phyloP scores from a whole-genome alignment of 2,329 filamentous ascomycete species.

The Diplodia intermedia region DNA sequence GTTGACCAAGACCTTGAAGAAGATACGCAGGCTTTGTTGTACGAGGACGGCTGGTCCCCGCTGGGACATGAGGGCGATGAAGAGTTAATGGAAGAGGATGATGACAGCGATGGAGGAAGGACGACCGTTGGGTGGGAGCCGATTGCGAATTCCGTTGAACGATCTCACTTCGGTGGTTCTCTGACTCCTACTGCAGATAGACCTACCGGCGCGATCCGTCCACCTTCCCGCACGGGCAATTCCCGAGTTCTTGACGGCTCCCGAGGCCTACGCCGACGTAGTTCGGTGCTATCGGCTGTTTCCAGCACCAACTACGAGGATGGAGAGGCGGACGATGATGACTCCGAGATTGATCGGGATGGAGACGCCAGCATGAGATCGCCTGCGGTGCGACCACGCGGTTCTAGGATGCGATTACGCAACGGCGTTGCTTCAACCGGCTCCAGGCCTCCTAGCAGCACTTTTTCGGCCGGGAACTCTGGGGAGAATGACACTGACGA shows the following conservation, averaged over 20 bases:
- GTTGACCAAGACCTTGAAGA: conserved; percentile 48
- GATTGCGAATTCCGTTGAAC: conserved; percentile 54
- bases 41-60: conserved; percentile 47
- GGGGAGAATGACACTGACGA: conserved; percentile 48
- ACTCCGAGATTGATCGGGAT: conserved; percentile 49
- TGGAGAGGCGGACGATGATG: conserved; percentile 52
- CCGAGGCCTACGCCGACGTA: conserved; percentile 48
- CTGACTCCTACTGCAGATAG: conserved; percentile 57
- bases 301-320: conserved; percentile 50
- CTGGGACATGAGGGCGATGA: conserved; percentile 45
- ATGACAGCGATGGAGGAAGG: conserved; percentile 51
- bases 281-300: conserved; percentile 45
- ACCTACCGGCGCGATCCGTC: conserved; percentile 50
- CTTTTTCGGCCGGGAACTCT: conserved; percentile 38
- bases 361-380: conserved; percentile 48
- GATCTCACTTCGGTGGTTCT: conserved; percentile 54
- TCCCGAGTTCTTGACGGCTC: conserved; percentile 45
- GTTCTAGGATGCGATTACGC: conserved; percentile 46
- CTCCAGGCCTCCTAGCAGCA: conserved; percentile 41
- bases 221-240: conserved; percentile 48
- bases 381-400: conserved; percentile 44
- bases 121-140: conserved; percentile 55
- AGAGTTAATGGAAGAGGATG: conserved; percentile 49
- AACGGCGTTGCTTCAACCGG: conserved; percentile 39
- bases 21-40: conserved; percentile 47